phyloP scores from a whole-genome alignment of 495 filamentous ascomycete genomes.

The Tuber brumale region DNA sequence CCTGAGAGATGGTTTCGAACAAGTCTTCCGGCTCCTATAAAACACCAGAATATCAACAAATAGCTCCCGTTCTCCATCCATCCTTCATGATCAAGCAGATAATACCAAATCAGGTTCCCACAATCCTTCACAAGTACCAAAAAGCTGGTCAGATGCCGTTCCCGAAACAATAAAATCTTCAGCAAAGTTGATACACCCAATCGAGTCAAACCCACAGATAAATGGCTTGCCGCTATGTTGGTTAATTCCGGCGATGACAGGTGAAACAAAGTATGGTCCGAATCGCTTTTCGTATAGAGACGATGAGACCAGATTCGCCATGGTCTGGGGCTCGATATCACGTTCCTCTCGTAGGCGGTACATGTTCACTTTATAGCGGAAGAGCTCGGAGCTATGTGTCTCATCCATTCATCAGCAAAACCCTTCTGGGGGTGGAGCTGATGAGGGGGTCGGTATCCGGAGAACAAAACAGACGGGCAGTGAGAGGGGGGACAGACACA shows the following conservation, averaged over 20 bases:
- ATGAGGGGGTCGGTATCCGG: background rate
- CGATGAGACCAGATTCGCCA: constrained; percentile 89
- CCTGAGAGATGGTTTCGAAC: constrained; percentile 97
- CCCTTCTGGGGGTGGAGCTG: background rate
- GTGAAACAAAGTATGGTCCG: constrained; percentile 90
- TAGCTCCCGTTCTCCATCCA: background rate
- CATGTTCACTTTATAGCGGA: constrained; percentile 99
- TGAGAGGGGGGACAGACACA: constrained; percentile 49
- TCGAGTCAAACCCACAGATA: constrained; percentile 98
- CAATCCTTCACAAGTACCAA: constrained; percentile 95
- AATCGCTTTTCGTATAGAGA: constrained; percentile 90
- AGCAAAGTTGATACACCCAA: constrained; percentile 97
- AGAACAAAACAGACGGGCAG: background rate
- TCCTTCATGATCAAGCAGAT: constrained; percentile 11
- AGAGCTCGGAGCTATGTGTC: constrained; percentile 59
- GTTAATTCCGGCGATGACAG: constrained; percentile 90
- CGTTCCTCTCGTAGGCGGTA: constrained; percentile 98
- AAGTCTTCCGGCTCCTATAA: constrained; percentile 77
- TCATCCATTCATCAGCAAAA: constrained; percentile 8
- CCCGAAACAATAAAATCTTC: constrained; percentile 98
- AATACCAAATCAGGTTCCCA: constrained; percentile 95
- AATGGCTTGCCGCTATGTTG: constrained; percentile 87
- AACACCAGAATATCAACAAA: background rate
- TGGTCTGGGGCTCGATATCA: constrained; percentile 82
- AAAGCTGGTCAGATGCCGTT: constrained; percentile 92